Evolutionary conservation across 1,284 basidiomycete species (phyloP), one percentile per base, ranked within the genome.

Genomic region (Cutaneotrichosporon sp.): DNA sequence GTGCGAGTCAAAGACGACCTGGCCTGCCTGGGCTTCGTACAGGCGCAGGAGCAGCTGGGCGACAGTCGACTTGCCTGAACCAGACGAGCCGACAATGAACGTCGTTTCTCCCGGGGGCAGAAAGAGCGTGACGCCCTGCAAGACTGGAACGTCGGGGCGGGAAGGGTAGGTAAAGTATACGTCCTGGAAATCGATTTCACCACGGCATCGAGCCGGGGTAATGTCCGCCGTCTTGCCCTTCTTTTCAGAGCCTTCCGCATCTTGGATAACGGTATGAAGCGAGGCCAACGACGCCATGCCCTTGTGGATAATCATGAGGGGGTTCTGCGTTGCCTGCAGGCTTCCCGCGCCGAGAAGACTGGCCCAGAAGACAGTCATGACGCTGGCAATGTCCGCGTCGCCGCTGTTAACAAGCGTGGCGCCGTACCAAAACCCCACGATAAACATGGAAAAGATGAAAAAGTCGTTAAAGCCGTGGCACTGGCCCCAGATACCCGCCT

Each of bases 311-410:
- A 79, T 76, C 51, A 88, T 84, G 56, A 93, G 77, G 51, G 87
- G 83, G 0, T 90, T 88, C 13, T 5, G 97, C 12, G 13, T 21
- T 12, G 5, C n/a, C 70, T 96, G 90, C 5, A 97, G 74, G 69
- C 89, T 89, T 65, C 81, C 85, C 4, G 86, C 87, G 0, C 90
- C 90, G 52, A 97, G 86, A 42, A 97, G 78, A 69, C 90, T 91
- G 0, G 93, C 90, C 90, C 93, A 97, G 72, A 98, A 98, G 43
- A 94, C 90, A 26, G 88, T 86, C 84, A 93, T 92, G 59, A 97
- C 88, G 46, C 85, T 81, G 4, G 88, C 89, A 0, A 87, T 78
- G 1, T 77, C 77, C 48, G 84, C 79, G 54, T 80, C 82, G 4
- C 87, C 87, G 17, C 84, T 79, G 21, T 83, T 77, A 13, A 98